phyloP scores from a whole-genome alignment of 768 basidiomycete genomes.

The Filobasidium wieringae region DNA sequence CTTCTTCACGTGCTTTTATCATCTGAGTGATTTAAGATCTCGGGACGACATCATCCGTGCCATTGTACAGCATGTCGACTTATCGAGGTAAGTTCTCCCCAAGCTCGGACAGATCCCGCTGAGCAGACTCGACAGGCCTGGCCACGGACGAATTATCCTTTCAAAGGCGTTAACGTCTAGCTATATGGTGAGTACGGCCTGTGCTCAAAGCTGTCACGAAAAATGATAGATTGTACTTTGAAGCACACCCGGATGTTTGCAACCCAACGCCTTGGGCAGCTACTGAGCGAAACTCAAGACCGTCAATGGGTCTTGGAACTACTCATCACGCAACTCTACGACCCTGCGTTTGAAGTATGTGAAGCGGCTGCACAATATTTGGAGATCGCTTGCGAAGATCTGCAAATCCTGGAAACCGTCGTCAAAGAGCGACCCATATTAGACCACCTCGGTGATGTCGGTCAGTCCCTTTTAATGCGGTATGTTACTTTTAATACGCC shows the following conservation, averaged over 20 bases:
- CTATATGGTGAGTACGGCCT: constrained; percentile 52
- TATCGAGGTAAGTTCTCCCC: constrained; percentile 55
- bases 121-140: constrained; percentile 52
- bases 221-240: not conserved
- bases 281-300: constrained; percentile 54
- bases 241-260: constrained; percentile 81
- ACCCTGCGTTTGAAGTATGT: constrained; percentile 78
- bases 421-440: constrained; percentile 90
- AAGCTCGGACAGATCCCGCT: not conserved
- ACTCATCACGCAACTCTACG: constrained; percentile 89
- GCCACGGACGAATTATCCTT: constrained; percentile 82
- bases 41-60: constrained; percentile 84
- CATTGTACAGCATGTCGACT: constrained; percentile 84
- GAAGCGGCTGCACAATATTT: constrained; percentile 79
- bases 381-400: constrained; percentile 76
- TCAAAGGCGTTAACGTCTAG: constrained; percentile 90
- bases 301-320: constrained; percentile 83
- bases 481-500: constrained; percentile 41
- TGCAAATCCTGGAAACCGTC: constrained; percentile 71
- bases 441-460: constrained; percentile 88
- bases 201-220: not conserved
- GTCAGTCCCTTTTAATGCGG: constrained; percentile 77
- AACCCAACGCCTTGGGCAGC: constrained; percentile 69
- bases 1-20: constrained; percentile 91
- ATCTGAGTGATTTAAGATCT: constrained; percentile 76